Percentiles rank a stretch among this genome's conserved stretches.
Evolutionary conservation across 306 rosid species (phyloP).

Genomic region (Fragaria iinumae): DNA sequence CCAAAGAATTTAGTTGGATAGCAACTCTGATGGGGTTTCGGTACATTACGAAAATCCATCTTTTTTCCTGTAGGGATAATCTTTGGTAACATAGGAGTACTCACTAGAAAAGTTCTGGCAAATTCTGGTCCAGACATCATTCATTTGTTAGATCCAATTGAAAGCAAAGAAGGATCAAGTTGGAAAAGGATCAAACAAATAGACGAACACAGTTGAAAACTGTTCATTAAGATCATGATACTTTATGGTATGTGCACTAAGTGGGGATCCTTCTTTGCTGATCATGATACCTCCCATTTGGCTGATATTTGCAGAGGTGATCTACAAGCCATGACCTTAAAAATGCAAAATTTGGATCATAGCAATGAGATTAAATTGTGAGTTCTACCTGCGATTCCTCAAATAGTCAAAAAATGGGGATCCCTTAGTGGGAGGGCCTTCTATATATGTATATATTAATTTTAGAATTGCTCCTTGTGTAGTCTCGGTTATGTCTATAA

Average conservation of each 20-base stretch:
- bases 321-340: not conserved
- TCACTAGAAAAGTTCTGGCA: not conserved
- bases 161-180: not conserved
- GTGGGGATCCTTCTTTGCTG: not conserved
- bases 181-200: not conserved
- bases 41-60: not conserved
- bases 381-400: not conserved
- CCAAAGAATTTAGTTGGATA: not conserved
- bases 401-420: not conserved
- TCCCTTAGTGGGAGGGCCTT: not conserved
- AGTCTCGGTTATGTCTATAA: not conserved
- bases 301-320: not conserved
- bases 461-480: not conserved
- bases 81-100: not conserved
- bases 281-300: not conserved
- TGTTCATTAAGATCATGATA: not conserved
- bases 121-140: not conserved
- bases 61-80: not conserved
- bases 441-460: not conserved
- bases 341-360: not conserved
- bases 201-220: not conserved
- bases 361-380: not conserved
- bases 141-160: not conserved
- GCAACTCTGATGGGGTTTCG: not conserved
- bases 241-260: not conserved